These are phyloP conservation scores for Sordariomycetes sp. DNA, from an alignment of 2,329 filamentous ascomycete species.

Conservation along the genomic window DNA sequence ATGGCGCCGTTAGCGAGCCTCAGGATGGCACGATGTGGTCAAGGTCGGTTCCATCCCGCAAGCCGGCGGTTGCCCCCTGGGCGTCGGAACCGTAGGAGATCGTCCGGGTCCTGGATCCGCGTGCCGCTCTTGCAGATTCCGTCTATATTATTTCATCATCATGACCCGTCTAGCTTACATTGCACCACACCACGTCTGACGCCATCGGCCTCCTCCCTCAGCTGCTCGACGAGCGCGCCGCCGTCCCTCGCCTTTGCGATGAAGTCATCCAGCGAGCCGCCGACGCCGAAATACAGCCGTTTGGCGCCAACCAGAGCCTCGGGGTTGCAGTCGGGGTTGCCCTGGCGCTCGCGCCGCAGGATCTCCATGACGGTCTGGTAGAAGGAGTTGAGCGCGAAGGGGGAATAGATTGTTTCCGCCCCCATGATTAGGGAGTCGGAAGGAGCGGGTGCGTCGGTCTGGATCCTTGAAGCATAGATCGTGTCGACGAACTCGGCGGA, in stretches of 20 bases:
- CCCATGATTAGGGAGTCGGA: constrained; percentile 49
- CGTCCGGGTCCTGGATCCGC: neutral
- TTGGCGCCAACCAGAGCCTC: constrained; percentile 65
- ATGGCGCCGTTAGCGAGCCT: neutral
- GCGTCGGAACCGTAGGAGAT: neutral
- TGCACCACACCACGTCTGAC: constrained; percentile 51
- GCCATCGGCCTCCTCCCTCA: constrained; percentile 50
- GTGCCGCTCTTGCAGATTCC: neutral
- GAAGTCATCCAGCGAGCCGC: constrained; percentile 71
- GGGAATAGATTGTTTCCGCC: constrained; percentile 77
- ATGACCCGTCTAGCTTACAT: neutral
- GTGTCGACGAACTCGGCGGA: constrained; percentile 51
- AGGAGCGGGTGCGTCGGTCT: neutral
- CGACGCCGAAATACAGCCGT: constrained; percentile 74
- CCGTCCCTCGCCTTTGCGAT: constrained; percentile 36
- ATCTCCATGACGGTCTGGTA: constrained; percentile 54
- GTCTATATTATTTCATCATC: neutral
- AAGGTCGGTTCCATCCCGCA: neutral
- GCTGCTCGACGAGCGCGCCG: constrained; percentile 35
- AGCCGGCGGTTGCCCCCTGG: neutral
- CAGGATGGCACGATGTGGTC: neutral
- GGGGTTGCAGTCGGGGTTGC: constrained; percentile 27
- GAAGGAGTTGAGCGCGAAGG: constrained; percentile 58
- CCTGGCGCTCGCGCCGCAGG: constrained; percentile 31
- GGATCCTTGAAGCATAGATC: constrained; percentile 25